phyloP scores from a whole-genome alignment of 495 filamentous ascomycete species.

The Penicillium turbatum region DNA sequence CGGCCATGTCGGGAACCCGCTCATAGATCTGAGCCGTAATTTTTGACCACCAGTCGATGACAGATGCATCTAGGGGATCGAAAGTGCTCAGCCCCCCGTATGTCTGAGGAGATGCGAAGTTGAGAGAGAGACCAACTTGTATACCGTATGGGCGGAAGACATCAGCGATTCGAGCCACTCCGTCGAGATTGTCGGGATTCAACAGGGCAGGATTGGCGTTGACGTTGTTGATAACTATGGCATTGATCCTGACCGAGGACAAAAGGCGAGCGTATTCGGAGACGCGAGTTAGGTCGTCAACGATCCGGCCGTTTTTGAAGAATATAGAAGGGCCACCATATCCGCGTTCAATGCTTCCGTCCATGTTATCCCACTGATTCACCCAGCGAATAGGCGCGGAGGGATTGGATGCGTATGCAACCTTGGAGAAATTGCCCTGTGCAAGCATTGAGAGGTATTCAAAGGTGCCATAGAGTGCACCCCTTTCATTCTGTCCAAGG shows the following conservation, averaged over 20 bases:
- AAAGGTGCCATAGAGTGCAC: slow-evolving; percentile 65
- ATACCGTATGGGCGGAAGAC: slow-evolving; percentile 64
- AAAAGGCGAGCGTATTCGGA: slow-evolving; percentile 62
- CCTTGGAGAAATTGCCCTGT: slow-evolving; percentile 55
- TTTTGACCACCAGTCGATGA: slow-evolving; percentile 59
- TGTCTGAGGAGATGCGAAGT: slow-evolving; percentile 60
- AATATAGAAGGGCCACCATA: slow-evolving; percentile 69
- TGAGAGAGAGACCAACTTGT: slow-evolving; percentile 59
- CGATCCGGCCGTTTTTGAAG: slow-evolving; percentile 53
- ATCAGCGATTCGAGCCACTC: slow-evolving; percentile 59
- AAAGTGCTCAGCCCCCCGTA: slow-evolving; percentile 56
- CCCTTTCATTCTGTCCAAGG: slow-evolving; percentile 62
- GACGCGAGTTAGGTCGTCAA: slow-evolving; percentile 54
- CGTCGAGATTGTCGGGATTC: slow-evolving; percentile 52
- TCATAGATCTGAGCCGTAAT: slow-evolving; percentile 56
- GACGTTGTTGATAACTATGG: slow-evolving; percentile 66
- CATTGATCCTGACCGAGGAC: slow-evolving; percentile 65
- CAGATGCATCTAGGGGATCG: slow-evolving; percentile 58
- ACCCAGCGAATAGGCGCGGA: slow-evolving; percentile 62
- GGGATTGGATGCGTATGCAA: slow-evolving; percentile 52
- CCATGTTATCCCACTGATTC: slow-evolving; percentile 72
- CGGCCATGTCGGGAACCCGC: slow-evolving; percentile 60
- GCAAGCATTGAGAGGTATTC: slow-evolving; percentile 62
- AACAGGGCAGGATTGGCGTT: slow-evolving; percentile 61
- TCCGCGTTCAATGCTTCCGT: slow-evolving; percentile 65